These are phyloP conservation scores for Schwanniomyces yamadae DNA, from an alignment of 805 yeast genomes.

Conservation along the genomic window DNA sequence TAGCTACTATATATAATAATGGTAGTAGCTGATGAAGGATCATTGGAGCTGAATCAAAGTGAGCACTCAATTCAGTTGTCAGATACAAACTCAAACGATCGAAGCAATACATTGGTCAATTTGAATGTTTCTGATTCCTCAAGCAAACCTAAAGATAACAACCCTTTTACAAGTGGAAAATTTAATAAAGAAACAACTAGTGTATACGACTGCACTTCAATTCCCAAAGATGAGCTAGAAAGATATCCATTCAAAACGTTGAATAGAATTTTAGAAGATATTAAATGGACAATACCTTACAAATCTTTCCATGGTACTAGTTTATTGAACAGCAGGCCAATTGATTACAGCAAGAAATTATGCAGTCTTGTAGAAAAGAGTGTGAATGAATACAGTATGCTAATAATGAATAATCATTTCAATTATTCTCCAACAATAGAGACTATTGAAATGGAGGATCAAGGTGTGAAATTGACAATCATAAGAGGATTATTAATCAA, in stretches of 20 bases:
- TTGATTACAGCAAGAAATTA: slow-evolving; percentile 35
- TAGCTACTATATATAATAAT: not conserved
- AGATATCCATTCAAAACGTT: slow-evolving; percentile 55
- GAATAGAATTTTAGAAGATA: slow-evolving; percentile 66
- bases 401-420: slow-evolving; percentile 36
- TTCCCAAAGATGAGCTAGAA: slow-evolving; percentile 8
- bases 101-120: not conserved
- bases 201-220: slow-evolving; percentile 10
- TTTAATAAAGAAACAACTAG: not conserved
- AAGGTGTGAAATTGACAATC: slow-evolving; percentile 17
- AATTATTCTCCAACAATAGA: slow-evolving; percentile 33
- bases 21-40: slow-evolving; percentile 1
- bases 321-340: slow-evolving; percentile 29
- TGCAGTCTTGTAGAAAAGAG: slow-evolving; percentile 11
- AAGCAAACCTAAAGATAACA: not conserved
- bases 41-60: not conserved
- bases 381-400: slow-evolving; percentile 16
- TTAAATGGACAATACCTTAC: slow-evolving; percentile 36
- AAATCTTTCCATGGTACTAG: slow-evolving; percentile 12
- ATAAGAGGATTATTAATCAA: slow-evolving; percentile 34
- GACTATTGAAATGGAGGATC: slow-evolving; percentile 14
- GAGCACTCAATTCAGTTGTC: not conserved
- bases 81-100: not conserved
- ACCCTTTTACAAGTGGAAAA: slow-evolving; percentile 2
- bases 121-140: not conserved